Evolutionary conservation across 176 grass and related monocot genomes (phyloP), one percentile per base, ranked within the genome.

Genomic region (Oryza punctata): DNA sequence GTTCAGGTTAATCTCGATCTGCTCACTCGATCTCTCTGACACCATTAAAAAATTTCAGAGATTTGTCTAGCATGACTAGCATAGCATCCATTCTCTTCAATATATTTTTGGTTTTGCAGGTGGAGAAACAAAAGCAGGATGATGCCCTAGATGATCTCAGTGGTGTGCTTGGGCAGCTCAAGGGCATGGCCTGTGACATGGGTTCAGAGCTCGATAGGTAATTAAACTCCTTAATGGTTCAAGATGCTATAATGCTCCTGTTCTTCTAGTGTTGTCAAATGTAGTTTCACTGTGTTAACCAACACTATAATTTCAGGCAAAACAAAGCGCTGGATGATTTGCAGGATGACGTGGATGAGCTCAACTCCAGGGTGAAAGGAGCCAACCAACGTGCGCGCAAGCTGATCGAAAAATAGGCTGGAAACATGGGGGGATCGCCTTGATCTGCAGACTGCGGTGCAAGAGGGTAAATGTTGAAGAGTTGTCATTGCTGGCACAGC

Each of bases 131-230:
- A 24, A 95, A 95, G 76, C 93, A 95, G 81, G 93, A 95, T 73
- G 90, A 88, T 69, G 70, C 79, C 47, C 93, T 95, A 33, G 88
- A 89, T 33, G 93, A 92, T 83, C 79, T 95, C 16, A 95, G 93
- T 44, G 88, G 88, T 40, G 72, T 95, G 67, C 64, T 95, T n/a
- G 93, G 87, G 0, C 90, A 95, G 79, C 85, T 95, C 81, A 92
- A 95, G 86, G 88, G 83, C 85, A 95, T 95, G 93, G 93, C 93
- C 49, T 47, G 86, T 7, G 93, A 95, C 85, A 92, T 95, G 90
- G 93, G 93, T 37, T 75, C 90, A 2, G 93, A 95, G 79, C 81
- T 95, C 40, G 88, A 92, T 57, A 92, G 93, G 90, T 95, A 35
- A 78, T 25, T 13, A 16, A 14, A 33, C 41, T 78, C 5, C 12